Conservation (phyloP, 208 protist species). For the Leishmania tropica region DNA sequence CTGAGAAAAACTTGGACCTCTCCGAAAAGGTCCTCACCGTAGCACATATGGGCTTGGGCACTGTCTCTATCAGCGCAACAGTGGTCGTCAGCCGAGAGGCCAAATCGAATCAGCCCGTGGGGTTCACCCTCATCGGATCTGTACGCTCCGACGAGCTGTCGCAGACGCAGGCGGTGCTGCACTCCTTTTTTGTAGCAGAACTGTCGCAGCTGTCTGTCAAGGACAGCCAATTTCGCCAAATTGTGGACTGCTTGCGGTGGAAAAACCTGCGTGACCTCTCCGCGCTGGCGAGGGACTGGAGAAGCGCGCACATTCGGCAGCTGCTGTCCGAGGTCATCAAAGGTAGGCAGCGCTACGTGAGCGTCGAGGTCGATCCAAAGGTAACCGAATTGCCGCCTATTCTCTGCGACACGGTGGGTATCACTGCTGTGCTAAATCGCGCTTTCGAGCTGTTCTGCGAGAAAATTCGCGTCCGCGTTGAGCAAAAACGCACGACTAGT, state of each 20-base stretch:
- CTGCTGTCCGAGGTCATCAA: slow-evolving; percentile 63
- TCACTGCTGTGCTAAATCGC: slow-evolving; percentile 42
- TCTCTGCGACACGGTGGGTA: slow-evolving; percentile 48
- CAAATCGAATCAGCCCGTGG: slow-evolving; percentile 40
- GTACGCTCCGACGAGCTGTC: slow-evolving; percentile 53
- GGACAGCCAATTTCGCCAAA: slow-evolving; percentile 43
- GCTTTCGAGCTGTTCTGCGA: slow-evolving; percentile 50
- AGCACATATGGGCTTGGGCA: slow-evolving; percentile 58
- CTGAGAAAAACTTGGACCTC: slow-evolving; percentile 51
- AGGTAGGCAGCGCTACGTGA: slow-evolving; percentile 42
- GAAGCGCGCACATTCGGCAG: slow-evolving; percentile 43
- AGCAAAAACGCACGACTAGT: slow-evolving; percentile 53
- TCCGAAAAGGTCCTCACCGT: slow-evolving; percentile 46
- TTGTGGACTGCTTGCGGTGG: slow-evolving; percentile 61
- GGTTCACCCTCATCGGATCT: slow-evolving; percentile 59
- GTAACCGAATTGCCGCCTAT: slow-evolving; percentile 54
- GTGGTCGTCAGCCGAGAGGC: slow-evolving; percentile 43
- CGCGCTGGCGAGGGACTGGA: slow-evolving; percentile 46
- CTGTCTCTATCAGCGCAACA: slow-evolving; percentile 46
- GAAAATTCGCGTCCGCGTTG: slow-evolving; percentile 65
- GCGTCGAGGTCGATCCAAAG: slow-evolving; percentile 57
- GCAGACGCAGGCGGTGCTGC: slow-evolving; percentile 50
- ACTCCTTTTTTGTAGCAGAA: slow-evolving; percentile 60
- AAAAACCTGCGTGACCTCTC: slow-evolving; percentile 64
- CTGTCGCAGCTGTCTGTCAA: slow-evolving; percentile 40